Conservation (phyloP, 257 asterid genomes). For the Nicotiana sylvestris region DNA sequence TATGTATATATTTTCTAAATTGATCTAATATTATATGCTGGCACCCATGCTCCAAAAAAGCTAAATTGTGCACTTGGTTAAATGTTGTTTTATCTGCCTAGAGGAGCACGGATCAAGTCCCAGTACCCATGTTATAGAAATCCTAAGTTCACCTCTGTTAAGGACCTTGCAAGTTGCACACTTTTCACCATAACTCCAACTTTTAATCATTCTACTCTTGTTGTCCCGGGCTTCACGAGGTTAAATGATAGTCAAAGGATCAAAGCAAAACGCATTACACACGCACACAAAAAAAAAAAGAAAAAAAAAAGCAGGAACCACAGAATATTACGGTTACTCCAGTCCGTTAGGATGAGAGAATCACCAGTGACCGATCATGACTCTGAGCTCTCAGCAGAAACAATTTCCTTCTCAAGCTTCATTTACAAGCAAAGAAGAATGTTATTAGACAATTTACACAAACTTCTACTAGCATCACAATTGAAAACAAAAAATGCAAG, state of each 20-base stretch:
- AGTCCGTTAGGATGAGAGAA: neutral
- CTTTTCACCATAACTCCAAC: neutral
- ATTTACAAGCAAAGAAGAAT: neutral
- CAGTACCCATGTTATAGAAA: too few species aligned
- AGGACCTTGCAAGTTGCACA: neutral
- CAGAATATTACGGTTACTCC: neutral
- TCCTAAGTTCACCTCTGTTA: neutral
- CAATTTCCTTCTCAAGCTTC: neutral
- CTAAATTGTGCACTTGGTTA: too few species aligned
- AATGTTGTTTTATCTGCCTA: too few species aligned
- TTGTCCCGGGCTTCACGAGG: neutral
- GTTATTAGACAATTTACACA: neutral
- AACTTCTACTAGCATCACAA: neutral
- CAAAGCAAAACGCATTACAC: neutral
- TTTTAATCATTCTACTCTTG: neutral
- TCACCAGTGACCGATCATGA: neutral
- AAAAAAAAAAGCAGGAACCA: neutral
- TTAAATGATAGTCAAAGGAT: neutral
- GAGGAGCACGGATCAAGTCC: too few species aligned
- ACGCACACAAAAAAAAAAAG: neutral
- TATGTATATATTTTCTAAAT: too few species aligned
- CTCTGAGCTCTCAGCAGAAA: neutral
- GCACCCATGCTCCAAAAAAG: too few species aligned
- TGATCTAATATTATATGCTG: too few species aligned
- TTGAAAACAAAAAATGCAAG: neutral